Percentiles rank a stretch among this genome's conserved stretches.
These are phyloP conservation scores for Suhomyces kunorum DNA, from an alignment of 1,139 yeast species.

Conservation along the genomic window DNA sequence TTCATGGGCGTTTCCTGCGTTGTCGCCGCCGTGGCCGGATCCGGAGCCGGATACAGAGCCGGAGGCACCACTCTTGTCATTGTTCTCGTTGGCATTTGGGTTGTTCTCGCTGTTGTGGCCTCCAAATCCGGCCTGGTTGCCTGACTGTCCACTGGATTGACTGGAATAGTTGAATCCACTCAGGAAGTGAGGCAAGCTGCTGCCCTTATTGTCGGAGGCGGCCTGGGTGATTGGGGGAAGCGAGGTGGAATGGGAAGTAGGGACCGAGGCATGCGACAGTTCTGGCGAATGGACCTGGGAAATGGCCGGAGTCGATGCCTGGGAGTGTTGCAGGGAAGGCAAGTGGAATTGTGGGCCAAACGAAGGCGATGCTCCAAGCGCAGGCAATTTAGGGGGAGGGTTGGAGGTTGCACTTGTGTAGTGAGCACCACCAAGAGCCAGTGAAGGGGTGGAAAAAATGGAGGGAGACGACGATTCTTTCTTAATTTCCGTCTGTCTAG, in stretches of 20 bases:
- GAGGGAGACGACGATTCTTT: constrained; percentile 16
- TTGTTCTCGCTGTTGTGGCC: background rate
- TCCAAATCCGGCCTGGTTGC: constrained; percentile 11
- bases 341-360: constrained; percentile 48
- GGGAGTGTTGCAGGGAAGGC: constrained; percentile 13
- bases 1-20: constrained; percentile 33
- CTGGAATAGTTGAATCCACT: constrained; percentile 17
- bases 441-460: constrained; percentile 36
- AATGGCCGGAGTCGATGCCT: constrained; percentile 16
- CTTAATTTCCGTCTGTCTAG: constrained; percentile 16
- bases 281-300: constrained; percentile 26
- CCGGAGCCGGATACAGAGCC: constrained; percentile 17
- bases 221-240: constrained; percentile 42
- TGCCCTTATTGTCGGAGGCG: constrained; percentile 15
- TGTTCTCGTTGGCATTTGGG: constrained; percentile 1
- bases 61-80: constrained; percentile 17
- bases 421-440: constrained; percentile 33
- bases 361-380: constrained; percentile 39
- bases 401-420: constrained; percentile 20
- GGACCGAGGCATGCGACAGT: constrained; percentile 17
- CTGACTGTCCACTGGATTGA: constrained; percentile 17
- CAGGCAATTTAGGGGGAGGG: constrained; percentile 36
- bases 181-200: constrained; percentile 23
- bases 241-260: constrained; percentile 13
- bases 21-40: constrained; percentile 15